A percentile compares a stretch with the other conserved stretches of the same genome.
These are phyloP conservation scores for Epicoccum nigrum DNA, from an alignment of 2,329 filamentous ascomycete species.

Conservation along the genomic window DNA sequence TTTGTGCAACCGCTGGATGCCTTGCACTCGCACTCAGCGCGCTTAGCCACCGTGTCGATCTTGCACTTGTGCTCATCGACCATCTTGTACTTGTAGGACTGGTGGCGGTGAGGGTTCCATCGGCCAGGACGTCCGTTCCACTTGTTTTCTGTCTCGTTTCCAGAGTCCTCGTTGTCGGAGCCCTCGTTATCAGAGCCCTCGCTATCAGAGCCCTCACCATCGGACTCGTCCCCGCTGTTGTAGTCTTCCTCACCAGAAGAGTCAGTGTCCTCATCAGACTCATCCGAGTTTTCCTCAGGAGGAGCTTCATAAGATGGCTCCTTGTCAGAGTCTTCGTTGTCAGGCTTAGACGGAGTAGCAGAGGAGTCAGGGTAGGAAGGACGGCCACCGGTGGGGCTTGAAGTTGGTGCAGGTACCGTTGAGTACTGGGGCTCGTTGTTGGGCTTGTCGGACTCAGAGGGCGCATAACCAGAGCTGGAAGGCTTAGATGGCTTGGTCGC, in stretches of 20 bases:
- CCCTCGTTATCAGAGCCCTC: slow-evolving; percentile 1
- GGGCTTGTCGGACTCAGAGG: slow-evolving; percentile 10
- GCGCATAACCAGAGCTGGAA: slow-evolving; percentile 19
- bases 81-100: slow-evolving; percentile 26
- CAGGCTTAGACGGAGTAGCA: slow-evolving; percentile 8
- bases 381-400: slow-evolving; percentile 3
- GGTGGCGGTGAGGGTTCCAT: slow-evolving; percentile 13
- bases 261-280: slow-evolving; percentile 12
- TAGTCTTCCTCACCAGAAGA: slow-evolving; percentile 6
- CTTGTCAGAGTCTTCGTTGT: slow-evolving; percentile 2
- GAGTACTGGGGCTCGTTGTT: slow-evolving; percentile 6
- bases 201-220: not conserved
- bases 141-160: slow-evolving; percentile 8
- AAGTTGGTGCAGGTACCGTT: slow-evolving; percentile 6
- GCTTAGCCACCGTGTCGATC: slow-evolving; percentile 25
- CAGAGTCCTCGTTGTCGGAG: not conserved
- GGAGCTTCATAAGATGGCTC: slow-evolving; percentile 9
- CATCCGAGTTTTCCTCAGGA: slow-evolving; percentile 11
- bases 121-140: slow-evolving; percentile 1
- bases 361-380: slow-evolving; percentile 10
- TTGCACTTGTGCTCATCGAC: slow-evolving; percentile 41
- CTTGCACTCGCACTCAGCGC: slow-evolving; percentile 34
- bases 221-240: not conserved
- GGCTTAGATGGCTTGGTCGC: slow-evolving; percentile 21
- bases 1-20: slow-evolving; percentile 20